Conservation (phyloP, 1,284 basidiomycete genomes). For the Peniophora sp. region DNA sequence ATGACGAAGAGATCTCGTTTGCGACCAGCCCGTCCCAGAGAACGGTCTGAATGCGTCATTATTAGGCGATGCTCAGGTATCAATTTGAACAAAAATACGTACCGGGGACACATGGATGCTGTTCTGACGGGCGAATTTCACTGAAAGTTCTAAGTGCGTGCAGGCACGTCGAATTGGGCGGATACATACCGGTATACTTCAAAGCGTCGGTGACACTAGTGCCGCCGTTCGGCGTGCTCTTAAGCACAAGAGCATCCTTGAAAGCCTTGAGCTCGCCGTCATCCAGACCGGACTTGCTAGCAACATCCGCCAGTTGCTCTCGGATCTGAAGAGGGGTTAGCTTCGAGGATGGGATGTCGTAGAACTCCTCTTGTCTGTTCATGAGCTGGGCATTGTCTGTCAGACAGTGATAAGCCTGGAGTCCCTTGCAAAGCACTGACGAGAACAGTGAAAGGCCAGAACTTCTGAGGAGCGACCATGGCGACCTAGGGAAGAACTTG, state of each 20-base stretch:
- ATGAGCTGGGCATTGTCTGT: slow-evolving; percentile 48
- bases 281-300: slow-evolving; percentile 36
- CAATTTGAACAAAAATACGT: no score
- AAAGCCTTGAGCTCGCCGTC: slow-evolving; percentile 40
- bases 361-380: slow-evolving; percentile 69
- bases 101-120: slow-evolving; percentile 83
- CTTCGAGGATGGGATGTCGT: slow-evolving; percentile 67
- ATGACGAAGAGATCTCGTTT: slow-evolving; percentile 74
- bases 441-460: slow-evolving; percentile 68
- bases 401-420: slow-evolving; percentile 2
- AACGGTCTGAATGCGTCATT: slow-evolving; percentile 35
- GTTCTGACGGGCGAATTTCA: slow-evolving; percentile 89
- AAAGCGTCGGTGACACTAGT: slow-evolving; percentile 73
- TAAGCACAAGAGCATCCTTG: slow-evolving; percentile 57
- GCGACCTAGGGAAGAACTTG: slow-evolving; percentile 35
- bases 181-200: slow-evolving; percentile 69
- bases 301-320: slow-evolving; percentile 62
- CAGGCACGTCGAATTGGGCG: background rate
- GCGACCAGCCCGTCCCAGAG: slow-evolving; percentile 83
- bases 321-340: slow-evolving; percentile 71
- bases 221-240: slow-evolving; percentile 66
- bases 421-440: slow-evolving; percentile 27
- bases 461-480: slow-evolving; percentile 63
- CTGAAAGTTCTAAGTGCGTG: slow-evolving; percentile 24
- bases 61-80: no score